Conservation (phyloP, 495 filamentous ascomycete genomes). For the Letharia columbiana region DNA sequence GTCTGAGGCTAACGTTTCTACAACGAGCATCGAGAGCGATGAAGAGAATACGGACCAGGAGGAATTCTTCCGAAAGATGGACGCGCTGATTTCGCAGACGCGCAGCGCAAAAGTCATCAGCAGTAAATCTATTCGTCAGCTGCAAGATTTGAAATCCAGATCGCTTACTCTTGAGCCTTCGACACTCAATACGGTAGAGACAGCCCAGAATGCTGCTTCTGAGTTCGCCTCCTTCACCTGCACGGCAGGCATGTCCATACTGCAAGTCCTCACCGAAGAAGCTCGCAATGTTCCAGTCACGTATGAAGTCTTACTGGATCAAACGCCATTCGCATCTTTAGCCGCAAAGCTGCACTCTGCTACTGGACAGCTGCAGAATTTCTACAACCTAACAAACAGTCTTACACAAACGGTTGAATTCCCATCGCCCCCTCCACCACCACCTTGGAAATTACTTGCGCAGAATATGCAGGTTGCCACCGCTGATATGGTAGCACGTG, state of each 20-base stretch:
- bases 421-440: conserved; percentile 48
- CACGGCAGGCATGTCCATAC: conserved; percentile 56
- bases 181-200: conserved; percentile 46
- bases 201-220: conserved; percentile 52
- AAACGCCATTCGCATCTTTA: conserved; percentile 59
- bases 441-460: conserved; percentile 79
- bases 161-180: conserved; percentile 64
- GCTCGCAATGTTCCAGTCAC: conserved; percentile 59
- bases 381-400: conserved; percentile 64
- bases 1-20: conserved; percentile 48
- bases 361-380: conserved; percentile 58
- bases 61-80: conserved; percentile 61
- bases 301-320: conserved; percentile 52
- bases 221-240: conserved; percentile 62
- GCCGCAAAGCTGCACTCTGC: conserved; percentile 55
- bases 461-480: conserved; percentile 70
- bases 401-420: conserved; percentile 78
- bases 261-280: conserved; percentile 61
- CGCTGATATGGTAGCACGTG: conserved; percentile 65
- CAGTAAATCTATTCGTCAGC: conserved; percentile 64
- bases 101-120: conserved; percentile 79
- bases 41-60: conserved; percentile 50
- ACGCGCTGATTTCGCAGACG: conserved; percentile 62
- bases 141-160: conserved; percentile 69
- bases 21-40: conserved; percentile 45